phyloP scores from a whole-genome alignment of 306 rosid genomes.

The Cucumis hystrix region DNA sequence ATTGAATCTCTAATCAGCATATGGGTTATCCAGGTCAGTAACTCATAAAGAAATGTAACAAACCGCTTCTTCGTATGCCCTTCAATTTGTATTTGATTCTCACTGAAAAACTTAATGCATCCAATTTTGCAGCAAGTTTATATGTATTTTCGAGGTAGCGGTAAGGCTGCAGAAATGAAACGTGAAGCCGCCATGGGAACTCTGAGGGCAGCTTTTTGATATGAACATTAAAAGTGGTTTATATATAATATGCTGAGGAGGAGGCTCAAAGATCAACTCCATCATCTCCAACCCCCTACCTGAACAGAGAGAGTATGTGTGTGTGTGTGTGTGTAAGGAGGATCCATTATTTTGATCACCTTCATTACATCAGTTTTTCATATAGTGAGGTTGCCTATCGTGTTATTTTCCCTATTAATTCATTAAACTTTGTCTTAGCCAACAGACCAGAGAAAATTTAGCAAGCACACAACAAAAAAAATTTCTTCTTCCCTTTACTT shows the following conservation, averaged over 20 bases:
- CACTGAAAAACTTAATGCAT: background rate
- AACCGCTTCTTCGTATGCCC: background rate
- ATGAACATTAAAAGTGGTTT: background rate
- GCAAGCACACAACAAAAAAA: background rate
- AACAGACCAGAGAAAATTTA: background rate
- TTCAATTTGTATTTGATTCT: background rate
- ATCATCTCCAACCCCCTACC: background rate
- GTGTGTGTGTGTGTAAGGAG: background rate
- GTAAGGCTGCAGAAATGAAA: slow-evolving; percentile 58
- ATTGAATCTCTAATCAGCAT: slow-evolving; percentile 67
- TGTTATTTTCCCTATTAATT: background rate
- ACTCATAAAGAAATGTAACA: background rate
- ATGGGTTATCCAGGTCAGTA: slow-evolving; percentile 90
- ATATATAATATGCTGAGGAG: background rate
- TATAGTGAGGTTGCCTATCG: background rate
- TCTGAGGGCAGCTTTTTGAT: slow-evolving; percentile 69
- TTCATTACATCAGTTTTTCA: background rate
- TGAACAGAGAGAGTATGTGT: background rate
- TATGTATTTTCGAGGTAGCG: slow-evolving; percentile 91
- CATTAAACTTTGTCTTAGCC: background rate
- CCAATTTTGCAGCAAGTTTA: slow-evolving; percentile 72
- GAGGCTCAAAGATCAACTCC: background rate
- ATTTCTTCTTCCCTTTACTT: background rate
- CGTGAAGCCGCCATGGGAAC: slow-evolving; percentile 74
- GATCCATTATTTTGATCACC: background rate